Base-by-base conservation (phyloP, 2,329 filamentous ascomycete genomes). In the Verticillium klebahnii region DNA sequence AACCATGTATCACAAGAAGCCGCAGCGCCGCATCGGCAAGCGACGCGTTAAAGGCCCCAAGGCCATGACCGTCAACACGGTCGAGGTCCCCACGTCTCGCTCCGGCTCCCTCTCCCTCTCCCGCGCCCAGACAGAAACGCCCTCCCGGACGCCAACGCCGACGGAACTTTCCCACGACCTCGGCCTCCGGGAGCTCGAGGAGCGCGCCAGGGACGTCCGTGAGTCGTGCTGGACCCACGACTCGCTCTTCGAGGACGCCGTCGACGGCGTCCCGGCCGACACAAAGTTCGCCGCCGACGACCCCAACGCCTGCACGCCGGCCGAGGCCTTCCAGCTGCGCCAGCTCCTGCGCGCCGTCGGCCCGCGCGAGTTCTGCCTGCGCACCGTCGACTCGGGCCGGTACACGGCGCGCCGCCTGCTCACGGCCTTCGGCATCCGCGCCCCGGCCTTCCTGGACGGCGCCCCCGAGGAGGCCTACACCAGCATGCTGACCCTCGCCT, bases 401-500 rank as follows among this genome's bases (percentile, higher is more conserved):
- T 88, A 95, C 72, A 88, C 89, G 23, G 90, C 90, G 60, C 92
- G 90, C 77, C 94, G 92, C 75, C 82, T 97, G 34, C 87, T 94
- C 71, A 93, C 91, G 9, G 93, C 92, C 15, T 97, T 97, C 79
- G 89, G 88, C 63, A 86, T 97, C 68, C 81, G 85, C 45, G 86
- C 91, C 54, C 91, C 92, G 2, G 74, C 80, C 40, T 93, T 92
- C 71, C 84, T 96, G 15, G 87, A 93, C 37, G 89, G 87, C 45
- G 62, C 70, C 60, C 67, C 72, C 50, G 92, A 96, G 71, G 86
- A 91, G 60, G 83, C 85, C 36, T 95, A 92, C 74, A 90, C 90
- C 73, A 82, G 84, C 63, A 79, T 97, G 59, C 81, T 98, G 31
- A 89, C 88, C 56, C 81, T 92, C 36, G 92, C 89, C 60, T 89